Evolutionary conservation across 1,284 basidiomycete genomes (phyloP).

Genomic region (Leccinum fuscescens): DNA sequence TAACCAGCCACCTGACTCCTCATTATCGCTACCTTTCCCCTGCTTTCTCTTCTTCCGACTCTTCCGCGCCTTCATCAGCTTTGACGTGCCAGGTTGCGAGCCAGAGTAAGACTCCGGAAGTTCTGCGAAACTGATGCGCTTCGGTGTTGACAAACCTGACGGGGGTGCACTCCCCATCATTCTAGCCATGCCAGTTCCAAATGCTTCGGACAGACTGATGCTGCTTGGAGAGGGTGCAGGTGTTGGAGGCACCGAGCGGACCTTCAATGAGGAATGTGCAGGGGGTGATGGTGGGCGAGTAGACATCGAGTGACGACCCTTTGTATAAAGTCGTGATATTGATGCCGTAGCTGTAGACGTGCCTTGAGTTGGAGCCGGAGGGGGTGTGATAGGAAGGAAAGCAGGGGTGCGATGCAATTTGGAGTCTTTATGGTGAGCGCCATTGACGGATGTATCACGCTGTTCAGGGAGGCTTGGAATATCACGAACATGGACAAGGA

Average conservation of each 20-base stretch:
- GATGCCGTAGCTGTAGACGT: constrained; percentile 73
- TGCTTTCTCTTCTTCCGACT: constrained; percentile 26
- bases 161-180: constrained; percentile 25
- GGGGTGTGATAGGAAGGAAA: constrained; percentile 44
- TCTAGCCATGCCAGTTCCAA: constrained; percentile 32
- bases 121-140: constrained; percentile 72
- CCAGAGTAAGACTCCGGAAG: constrained; percentile 59
- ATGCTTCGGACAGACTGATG: constrained; percentile 33
- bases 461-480: no score
- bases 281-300: constrained; percentile 55
- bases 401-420: constrained; percentile 18
- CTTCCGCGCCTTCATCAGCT: constrained; percentile 30
- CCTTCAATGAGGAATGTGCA: constrained; percentile 52
- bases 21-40: constrained; percentile 23
- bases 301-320: constrained; percentile 58
- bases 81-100: constrained; percentile 25
- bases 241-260: constrained; percentile 30
- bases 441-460: constrained; percentile 16
- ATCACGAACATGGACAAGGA: no score
- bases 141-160: constrained; percentile 56
- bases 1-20: constrained; percentile 47
- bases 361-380: constrained; percentile 48
- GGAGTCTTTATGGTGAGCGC: constrained; percentile 13
- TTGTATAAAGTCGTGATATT: constrained; percentile 71
- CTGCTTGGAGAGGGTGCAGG: constrained; percentile 33